Conservation (phyloP, 2,329 filamentous ascomycete species). For the Boeremia exigua region DNA sequence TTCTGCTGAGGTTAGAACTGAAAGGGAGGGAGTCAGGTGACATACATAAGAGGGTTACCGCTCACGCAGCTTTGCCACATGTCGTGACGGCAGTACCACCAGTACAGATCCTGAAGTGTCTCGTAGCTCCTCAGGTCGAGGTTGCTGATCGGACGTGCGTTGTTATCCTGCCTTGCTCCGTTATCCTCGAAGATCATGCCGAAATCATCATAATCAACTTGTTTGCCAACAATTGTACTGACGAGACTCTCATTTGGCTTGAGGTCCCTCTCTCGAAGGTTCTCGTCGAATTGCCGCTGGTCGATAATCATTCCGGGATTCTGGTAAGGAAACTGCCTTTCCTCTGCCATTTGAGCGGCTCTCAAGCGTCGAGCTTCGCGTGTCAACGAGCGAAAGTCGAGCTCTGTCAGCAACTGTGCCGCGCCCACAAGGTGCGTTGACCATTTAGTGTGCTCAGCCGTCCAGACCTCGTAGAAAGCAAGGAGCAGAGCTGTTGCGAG, state of each 20-base stretch:
- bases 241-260: slow-evolving; percentile 59
- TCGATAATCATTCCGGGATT: slow-evolving; percentile 42
- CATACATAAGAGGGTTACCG: slow-evolving; percentile 84
- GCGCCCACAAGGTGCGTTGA: slow-evolving; percentile 89
- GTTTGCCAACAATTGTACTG: slow-evolving; percentile 63
- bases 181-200: slow-evolving; percentile 56
- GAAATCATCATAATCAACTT: slow-evolving; percentile 64
- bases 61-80: slow-evolving; percentile 89
- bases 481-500: slow-evolving; percentile 87
- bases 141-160: slow-evolving; percentile 37
- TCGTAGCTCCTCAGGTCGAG: slow-evolving; percentile 80
- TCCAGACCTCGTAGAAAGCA: slow-evolving; percentile 93
- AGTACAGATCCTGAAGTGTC: slow-evolving; percentile 83
- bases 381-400: slow-evolving; percentile 77
- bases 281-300: slow-evolving; percentile 33
- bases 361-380: slow-evolving; percentile 71
- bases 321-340: slow-evolving; percentile 42
- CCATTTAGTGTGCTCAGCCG: slow-evolving; percentile 94
- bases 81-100: slow-evolving; percentile 97
- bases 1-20: slow-evolving; percentile 57
- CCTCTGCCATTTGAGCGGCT: slow-evolving; percentile 54
- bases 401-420: slow-evolving; percentile 79
- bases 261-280: slow-evolving; percentile 55
- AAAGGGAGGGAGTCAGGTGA: slow-evolving; percentile 23
- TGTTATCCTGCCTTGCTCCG: slow-evolving; percentile 39